phyloP scores from a whole-genome alignment of 148 eudicot genomes.

The Persicaria maculosa region DNA sequence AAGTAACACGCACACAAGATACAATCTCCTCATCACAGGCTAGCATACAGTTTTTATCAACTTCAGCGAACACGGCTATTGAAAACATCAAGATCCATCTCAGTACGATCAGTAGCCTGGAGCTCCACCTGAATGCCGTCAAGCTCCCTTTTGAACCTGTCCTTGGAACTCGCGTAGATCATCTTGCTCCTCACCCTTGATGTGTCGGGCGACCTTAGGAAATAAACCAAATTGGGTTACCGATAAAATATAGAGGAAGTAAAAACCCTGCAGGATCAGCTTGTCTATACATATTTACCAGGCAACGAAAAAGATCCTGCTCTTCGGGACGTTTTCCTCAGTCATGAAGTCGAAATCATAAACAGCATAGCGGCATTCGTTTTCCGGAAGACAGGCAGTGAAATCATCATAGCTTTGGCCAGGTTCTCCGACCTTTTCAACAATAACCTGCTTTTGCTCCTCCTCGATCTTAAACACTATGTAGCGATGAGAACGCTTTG shows the following conservation, averaged over 20 bases:
- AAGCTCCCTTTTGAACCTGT: conserved; percentile 50
- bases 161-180: conserved; percentile 16
- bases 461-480: conserved; percentile 80
- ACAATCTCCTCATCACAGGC: conserved; percentile 5
- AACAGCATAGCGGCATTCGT: conserved; percentile 30
- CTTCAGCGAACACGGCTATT: conserved; percentile 57
- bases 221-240: not conserved
- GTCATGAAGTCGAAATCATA: conserved; percentile 80
- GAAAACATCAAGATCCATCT: conserved; percentile 84
- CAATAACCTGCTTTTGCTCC: conserved; percentile 70
- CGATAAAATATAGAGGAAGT: not conserved
- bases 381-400: conserved; percentile 59
- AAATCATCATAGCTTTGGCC: conserved; percentile 60
- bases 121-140: conserved; percentile 58
- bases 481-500: conserved; percentile 72
- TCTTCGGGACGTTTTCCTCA: conserved; percentile 72
- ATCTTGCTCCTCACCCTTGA: conserved; percentile 17
- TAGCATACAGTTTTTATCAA: not conserved
- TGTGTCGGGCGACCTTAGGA: conserved; percentile 13
- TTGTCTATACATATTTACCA: conserved; percentile 38
- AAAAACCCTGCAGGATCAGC: not conserved
- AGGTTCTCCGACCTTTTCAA: conserved; percentile 84
- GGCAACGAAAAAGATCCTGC: conserved; percentile 89
- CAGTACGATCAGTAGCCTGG: conserved; percentile 90
- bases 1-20: conserved; percentile 11